phyloP scores from a whole-genome alignment of 1,284 basidiomycete species.

The Sparassis latifolia region DNA sequence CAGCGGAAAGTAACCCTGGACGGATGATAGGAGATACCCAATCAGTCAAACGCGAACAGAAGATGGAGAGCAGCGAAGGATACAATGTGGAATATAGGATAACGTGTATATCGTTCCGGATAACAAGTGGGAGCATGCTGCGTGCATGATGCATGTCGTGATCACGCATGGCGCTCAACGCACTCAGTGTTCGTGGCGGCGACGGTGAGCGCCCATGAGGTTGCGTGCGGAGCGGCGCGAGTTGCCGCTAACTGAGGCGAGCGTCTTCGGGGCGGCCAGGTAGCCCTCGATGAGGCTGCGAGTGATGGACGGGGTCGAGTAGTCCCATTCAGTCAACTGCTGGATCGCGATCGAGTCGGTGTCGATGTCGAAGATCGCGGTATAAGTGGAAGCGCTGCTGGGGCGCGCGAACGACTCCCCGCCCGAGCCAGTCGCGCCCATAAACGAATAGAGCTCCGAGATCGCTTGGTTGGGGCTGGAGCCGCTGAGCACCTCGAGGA shows the following conservation, averaged over 20 bases:
- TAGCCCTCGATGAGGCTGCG: constrained; percentile 21
- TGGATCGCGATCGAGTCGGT: constrained; percentile 22
- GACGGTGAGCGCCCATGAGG: constrained; percentile 4
- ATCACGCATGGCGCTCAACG: neutral
- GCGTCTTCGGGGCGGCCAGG: constrained; percentile 14
- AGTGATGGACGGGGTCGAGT: constrained; percentile 15
- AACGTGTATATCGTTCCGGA: neutral
- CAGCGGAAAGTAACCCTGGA: neutral
- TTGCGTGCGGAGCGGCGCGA: constrained; percentile 4
- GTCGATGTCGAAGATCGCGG: constrained; percentile 22
- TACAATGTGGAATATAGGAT: neutral
- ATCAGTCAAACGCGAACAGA: neutral
- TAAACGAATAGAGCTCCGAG: constrained; percentile 27
- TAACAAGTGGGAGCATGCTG: neutral
- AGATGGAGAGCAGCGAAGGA: neutral
- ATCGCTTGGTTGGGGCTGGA: constrained; percentile 18
- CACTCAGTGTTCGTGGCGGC: constrained; percentile 6
- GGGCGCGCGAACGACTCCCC: constrained; percentile 20
- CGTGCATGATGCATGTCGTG: neutral
- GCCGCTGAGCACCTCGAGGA: constrained; percentile 22
- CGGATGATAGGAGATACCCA: neutral
- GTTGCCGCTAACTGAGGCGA: constrained; percentile 15
- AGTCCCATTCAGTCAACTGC: constrained; percentile 19
- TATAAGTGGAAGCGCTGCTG: constrained; percentile 14
- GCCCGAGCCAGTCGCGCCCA: constrained; percentile 26